Evolutionary conservation across 1,284 basidiomycete species (phyloP).

Genomic region (Tylopilus sp.): DNA sequence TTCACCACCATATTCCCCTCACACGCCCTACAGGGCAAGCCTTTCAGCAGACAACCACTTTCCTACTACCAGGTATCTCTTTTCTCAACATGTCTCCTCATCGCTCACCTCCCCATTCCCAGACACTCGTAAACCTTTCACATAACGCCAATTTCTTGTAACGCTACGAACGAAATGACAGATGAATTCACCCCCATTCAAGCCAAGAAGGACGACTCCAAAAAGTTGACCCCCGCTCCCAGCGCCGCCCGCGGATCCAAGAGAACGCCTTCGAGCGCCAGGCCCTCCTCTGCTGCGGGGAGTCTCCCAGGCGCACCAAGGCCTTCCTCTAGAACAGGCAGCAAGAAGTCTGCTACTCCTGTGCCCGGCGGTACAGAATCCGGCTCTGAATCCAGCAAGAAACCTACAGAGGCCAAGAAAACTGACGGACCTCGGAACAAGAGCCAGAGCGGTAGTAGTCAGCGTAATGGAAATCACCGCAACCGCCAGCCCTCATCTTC

Average conservation of each 20-base stretch:
- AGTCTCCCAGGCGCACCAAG: conserved; percentile 45
- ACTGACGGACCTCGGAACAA: conserved; percentile 53
- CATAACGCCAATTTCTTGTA: conserved; percentile 44
- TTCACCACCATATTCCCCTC: conserved; percentile 57
- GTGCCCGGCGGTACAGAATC: conserved; percentile 50
- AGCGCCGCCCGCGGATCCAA: conserved; percentile 50
- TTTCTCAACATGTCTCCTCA: neutral
- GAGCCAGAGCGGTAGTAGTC: conserved; percentile 46
- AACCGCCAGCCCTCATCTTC: conserved; percentile 54
- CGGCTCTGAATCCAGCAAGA: conserved; percentile 64
- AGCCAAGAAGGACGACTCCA: conserved; percentile 61
- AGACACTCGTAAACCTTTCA: conserved; percentile 49
- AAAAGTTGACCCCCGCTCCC: conserved; percentile 46
- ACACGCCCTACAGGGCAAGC: conserved; percentile 86
- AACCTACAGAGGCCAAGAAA: conserved; percentile 53
- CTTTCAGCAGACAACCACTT: conserved; percentile 46
- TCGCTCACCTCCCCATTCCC: conserved; percentile 11
- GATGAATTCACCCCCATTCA: conserved; percentile 65
- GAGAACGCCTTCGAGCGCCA: conserved; percentile 54
- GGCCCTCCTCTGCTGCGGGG: conserved; percentile 43
- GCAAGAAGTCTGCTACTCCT: conserved; percentile 48
- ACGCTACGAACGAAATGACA: conserved; percentile 80
- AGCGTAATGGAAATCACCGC: conserved; percentile 45
- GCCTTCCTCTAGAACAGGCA: conserved; percentile 60
- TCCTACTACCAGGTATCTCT: conserved; percentile 48